phyloP scores from a whole-genome alignment of 2,329 filamentous ascomycete genomes.

The Beauveria medogensis region DNA sequence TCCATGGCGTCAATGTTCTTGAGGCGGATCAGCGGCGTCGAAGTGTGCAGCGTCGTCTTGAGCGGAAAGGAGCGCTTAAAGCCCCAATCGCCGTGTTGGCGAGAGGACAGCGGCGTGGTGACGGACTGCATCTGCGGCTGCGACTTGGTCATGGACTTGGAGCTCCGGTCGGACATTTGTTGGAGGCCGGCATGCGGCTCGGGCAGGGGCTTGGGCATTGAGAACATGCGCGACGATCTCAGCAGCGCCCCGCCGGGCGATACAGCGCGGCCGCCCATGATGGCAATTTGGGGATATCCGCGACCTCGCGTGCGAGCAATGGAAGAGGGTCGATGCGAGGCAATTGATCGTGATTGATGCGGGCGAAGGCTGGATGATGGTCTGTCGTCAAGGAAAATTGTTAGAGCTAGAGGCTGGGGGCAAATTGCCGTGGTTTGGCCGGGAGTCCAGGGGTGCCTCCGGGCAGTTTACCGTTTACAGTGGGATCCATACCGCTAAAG shows the following conservation, averaged over 20 bases:
- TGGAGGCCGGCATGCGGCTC: slow-evolving; percentile 44
- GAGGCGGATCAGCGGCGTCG: slow-evolving; percentile 69
- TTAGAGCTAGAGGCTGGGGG: slow-evolving; percentile 4
- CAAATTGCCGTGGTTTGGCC: slow-evolving; percentile 12
- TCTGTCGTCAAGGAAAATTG: slow-evolving; percentile 8
- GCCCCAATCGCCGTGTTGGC: slow-evolving; percentile 81
- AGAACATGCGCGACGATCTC: slow-evolving; percentile 82
- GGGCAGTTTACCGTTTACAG: background rate
- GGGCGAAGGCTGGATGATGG: slow-evolving; percentile 21
- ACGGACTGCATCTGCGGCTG: slow-evolving; percentile 81
- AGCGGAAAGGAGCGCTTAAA: slow-evolving; percentile 77
- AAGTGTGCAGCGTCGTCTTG: slow-evolving; percentile 62
- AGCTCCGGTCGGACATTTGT: slow-evolving; percentile 27
- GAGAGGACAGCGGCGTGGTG: slow-evolving; percentile 64
- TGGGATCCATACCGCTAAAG: background rate
- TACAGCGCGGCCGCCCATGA: slow-evolving; percentile 29
- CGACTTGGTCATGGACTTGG: slow-evolving; percentile 51
- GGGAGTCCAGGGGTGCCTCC: slow-evolving; percentile 1
- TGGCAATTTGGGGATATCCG: slow-evolving; percentile 15
- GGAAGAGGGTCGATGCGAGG: slow-evolving; percentile 15
- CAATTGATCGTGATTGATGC: slow-evolving; percentile 13
- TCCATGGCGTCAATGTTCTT: slow-evolving; percentile 76
- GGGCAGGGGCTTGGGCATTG: slow-evolving; percentile 69
- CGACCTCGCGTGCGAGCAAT: slow-evolving; percentile 20
- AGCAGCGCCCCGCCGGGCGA: slow-evolving; percentile 64